Evolutionary conservation across 202 grass and related monocot species (phyloP).

Genomic region (Sporobolus alterniflorus): DNA sequence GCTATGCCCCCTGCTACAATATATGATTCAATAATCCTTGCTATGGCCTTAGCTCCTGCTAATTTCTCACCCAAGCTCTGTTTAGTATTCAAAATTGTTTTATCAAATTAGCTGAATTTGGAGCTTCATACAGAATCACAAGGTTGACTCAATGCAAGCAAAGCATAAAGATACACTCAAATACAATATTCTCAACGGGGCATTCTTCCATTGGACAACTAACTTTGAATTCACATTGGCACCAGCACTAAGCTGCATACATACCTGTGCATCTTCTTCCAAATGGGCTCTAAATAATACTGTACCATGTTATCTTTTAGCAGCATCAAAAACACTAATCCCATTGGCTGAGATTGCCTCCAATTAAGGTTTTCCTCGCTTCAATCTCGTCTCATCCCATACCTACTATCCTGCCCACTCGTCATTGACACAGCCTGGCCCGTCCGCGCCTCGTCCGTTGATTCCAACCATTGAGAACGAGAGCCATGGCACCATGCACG

Average conservation of each 20-base stretch:
- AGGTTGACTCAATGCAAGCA: not conserved
- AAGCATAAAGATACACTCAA: not conserved
- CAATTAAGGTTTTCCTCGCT: not conserved
- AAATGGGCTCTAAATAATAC: not conserved
- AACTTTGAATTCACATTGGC: not conserved
- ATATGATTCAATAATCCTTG: too few relatives aligned
- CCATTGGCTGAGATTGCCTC: slow-evolving; percentile 15
- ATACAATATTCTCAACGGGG: not conserved
- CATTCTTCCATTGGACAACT: not conserved
- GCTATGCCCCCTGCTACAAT: too few relatives aligned
- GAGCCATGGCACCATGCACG: slow-evolving; percentile 13
- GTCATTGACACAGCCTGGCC: slow-evolving; percentile 13
- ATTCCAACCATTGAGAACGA: not conserved
- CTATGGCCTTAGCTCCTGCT: too few relatives aligned
- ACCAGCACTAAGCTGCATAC: not conserved
- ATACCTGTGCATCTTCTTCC: not conserved
- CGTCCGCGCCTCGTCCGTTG: not conserved
- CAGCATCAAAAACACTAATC: not conserved
- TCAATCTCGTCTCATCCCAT: not conserved
- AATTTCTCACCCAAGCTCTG: too few relatives aligned
- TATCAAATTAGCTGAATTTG: not conserved
- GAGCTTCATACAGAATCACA: slow-evolving; percentile 1
- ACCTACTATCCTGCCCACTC: not conserved
- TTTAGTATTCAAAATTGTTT: not conserved
- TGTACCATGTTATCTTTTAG: not conserved